Evolutionary conservation across 2,329 filamentous ascomycete species (phyloP), one percentile per base, ranked within the genome.

Genomic region (Fusarium torulosum): DNA sequence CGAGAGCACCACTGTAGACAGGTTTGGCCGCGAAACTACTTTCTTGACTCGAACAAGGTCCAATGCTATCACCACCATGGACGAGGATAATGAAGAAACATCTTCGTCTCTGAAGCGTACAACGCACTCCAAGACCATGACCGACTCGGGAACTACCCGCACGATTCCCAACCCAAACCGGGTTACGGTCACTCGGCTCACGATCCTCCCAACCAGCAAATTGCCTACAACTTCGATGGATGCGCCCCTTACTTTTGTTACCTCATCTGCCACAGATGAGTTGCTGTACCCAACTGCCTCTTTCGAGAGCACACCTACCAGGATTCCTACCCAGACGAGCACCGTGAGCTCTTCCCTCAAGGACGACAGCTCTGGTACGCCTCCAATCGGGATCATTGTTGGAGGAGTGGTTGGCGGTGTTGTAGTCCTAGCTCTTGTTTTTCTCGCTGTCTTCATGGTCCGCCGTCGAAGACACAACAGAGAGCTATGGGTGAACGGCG

Each of bases 121-220:
- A 37, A 38, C 20, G 37, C 23, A 42, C 52, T 54, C 72, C 2
- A 70, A 49, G n/a, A 71, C 61, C 41, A 76, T 73, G 71, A 77
- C 77, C 13, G 79, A 79, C 62, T 79, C 78, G 13, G 77, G 78
- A 20, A 72, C 72, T 50, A 80, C 78, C 20, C 75, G 74, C 44
- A 79, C 77, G 9, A 74, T 80, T 38, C 75, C 77, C 8, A 80
- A 79, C 53, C 70, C 73, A 33, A 71, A 73, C 5, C 66, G 73
- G 37, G 69, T 80, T 42, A 80, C 79, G 3, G 57, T 79, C 17
- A 80, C 76, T 11, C 76, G 57, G 40, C 76, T 77, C 50, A 80
- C 77, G n/a, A 59, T 76, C 45, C 71, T 77, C 60, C 54, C 74
- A 49, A 74, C 71, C 19, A 69, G 71, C 44, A 75, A 72, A 25